Conservation (phyloP, 495 filamentous ascomycete species). For the Oleoguttula mirabilis region DNA sequence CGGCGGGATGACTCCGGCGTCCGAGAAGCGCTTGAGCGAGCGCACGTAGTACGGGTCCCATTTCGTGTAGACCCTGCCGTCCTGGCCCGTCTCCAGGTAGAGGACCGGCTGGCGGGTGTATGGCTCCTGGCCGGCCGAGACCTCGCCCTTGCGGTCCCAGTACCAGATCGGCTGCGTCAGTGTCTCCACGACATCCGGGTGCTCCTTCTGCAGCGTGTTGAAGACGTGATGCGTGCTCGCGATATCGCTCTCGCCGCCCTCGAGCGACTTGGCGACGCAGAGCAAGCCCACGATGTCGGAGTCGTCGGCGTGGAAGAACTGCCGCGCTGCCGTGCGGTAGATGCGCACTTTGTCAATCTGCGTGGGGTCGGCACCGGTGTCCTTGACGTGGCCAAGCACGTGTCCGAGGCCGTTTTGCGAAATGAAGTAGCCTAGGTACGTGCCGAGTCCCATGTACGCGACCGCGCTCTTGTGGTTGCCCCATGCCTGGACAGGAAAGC, state of each 20-base stretch:
- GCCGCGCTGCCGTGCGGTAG: slow-evolving; percentile 75
- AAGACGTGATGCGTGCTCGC: slow-evolving; percentile 69
- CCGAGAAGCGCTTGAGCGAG: slow-evolving; percentile 27
- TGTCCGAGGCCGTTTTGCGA: slow-evolving; percentile 77
- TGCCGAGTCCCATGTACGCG: slow-evolving; percentile 81
- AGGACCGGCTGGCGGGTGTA: slow-evolving; percentile 63
- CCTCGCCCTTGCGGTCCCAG: slow-evolving; percentile 86
- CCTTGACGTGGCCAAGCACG: slow-evolving; percentile 82
- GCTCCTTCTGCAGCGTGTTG: slow-evolving; percentile 61
- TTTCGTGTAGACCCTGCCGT: slow-evolving; percentile 25
- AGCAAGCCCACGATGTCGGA: slow-evolving; percentile 74
- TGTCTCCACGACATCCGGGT: slow-evolving; percentile 64
- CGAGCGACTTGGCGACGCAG: slow-evolving; percentile 62
- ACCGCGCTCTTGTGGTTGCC: slow-evolving; percentile 64
- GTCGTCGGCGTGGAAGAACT: slow-evolving; percentile 76
- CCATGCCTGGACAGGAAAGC: slow-evolving; percentile 65
- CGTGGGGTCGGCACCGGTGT: slow-evolving; percentile 68
- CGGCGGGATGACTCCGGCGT: slow-evolving; percentile 25
- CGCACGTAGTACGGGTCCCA: slow-evolving; percentile 31
- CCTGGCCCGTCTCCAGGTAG: slow-evolving; percentile 50
- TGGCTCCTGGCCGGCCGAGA: slow-evolving; percentile 56
- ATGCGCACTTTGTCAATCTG: slow-evolving; percentile 77
- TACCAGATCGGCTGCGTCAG: slow-evolving; percentile 77
- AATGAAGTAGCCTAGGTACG: slow-evolving; percentile 74
- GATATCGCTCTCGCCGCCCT: slow-evolving; percentile 76